phyloP scores from a whole-genome alignment of 164 flowering plant genomes.

The Kalanchoe fedtschenkoi region DNA sequence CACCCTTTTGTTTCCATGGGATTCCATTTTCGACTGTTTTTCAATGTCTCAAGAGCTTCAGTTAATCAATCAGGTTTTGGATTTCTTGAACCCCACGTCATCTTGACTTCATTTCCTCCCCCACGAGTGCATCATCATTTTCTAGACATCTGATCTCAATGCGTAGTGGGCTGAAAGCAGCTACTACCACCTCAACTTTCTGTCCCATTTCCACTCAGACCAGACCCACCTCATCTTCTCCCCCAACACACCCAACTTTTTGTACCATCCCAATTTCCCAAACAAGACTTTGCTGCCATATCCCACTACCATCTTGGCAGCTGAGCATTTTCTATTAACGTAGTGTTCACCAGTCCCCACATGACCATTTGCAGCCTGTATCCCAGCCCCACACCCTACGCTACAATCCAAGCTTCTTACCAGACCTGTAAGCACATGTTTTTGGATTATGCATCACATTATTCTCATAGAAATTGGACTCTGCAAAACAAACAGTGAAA shows the following conservation, averaged over 20 bases:
- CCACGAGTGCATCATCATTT: neutral
- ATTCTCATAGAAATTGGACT: neutral
- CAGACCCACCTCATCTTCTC: too few relatives aligned
- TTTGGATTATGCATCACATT: neutral
- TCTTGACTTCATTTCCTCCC: neutral
- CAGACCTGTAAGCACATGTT: neutral
- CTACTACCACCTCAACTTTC: neutral
- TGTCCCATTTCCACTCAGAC: neutral
- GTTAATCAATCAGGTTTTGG: neutral
- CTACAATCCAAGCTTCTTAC: neutral
- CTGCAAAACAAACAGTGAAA: too few relatives aligned
- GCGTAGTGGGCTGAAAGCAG: neutral
- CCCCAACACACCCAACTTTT: too few relatives aligned
- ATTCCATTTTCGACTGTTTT: neutral
- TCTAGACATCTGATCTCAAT: neutral
- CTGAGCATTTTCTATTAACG: neutral
- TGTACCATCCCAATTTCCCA: too few relatives aligned
- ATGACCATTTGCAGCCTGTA: neutral
- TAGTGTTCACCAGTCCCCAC: neutral
- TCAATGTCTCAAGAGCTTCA: neutral
- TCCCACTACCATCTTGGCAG: neutral
- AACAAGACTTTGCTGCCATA: too few relatives aligned
- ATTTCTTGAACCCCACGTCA: neutral
- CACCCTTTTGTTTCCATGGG: neutral
- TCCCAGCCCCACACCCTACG: neutral